Percentiles rank a stretch among this genome's conserved stretches.
Conservation (phyloP, 768 basidiomycete genomes). For the Hebeloma cylindrosporum region DNA sequence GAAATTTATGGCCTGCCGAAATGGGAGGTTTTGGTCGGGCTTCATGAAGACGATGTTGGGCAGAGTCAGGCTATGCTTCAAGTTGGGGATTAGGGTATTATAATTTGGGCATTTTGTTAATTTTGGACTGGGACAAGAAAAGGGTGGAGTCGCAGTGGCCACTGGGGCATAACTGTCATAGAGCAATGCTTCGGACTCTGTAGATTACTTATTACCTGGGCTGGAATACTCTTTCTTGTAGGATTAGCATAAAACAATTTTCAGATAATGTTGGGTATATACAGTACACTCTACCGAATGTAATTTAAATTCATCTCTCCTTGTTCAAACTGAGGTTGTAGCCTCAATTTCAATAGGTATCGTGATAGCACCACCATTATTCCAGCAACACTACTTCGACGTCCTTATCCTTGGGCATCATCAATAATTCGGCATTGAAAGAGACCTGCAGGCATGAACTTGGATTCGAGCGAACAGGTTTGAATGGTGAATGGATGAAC, state of each 20-base stretch:
- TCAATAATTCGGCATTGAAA: slow-evolving; percentile 46
- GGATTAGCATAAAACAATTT: no score
- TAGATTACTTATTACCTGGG: no score
- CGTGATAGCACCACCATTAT: slow-evolving; percentile 5
- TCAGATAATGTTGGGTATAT: no score
- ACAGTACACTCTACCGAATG: no score
- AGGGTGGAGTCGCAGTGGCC: no score
- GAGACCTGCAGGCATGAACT: slow-evolving; percentile 31
- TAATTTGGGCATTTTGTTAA: no score
- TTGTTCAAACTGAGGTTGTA: no score
- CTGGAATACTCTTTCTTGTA: no score
- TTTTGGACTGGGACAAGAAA: no score
- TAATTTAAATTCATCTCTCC: neutral
- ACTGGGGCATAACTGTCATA: no score
- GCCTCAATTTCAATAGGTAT: neutral
- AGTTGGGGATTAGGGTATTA: slow-evolving; percentile 9
- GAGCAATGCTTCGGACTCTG: no score
- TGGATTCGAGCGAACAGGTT: neutral
- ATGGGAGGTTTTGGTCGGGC: slow-evolving; percentile 11
- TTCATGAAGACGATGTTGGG: neutral
- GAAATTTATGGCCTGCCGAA: slow-evolving; percentile 12
- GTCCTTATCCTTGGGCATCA: slow-evolving; percentile 53
- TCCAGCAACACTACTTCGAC: slow-evolving; percentile 43
- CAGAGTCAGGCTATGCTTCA: neutral
- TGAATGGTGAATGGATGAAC: neutral